Evolutionary conservation across 2,329 filamentous ascomycete genomes (phyloP).

Genomic region (Fusarium mangiferae): DNA sequence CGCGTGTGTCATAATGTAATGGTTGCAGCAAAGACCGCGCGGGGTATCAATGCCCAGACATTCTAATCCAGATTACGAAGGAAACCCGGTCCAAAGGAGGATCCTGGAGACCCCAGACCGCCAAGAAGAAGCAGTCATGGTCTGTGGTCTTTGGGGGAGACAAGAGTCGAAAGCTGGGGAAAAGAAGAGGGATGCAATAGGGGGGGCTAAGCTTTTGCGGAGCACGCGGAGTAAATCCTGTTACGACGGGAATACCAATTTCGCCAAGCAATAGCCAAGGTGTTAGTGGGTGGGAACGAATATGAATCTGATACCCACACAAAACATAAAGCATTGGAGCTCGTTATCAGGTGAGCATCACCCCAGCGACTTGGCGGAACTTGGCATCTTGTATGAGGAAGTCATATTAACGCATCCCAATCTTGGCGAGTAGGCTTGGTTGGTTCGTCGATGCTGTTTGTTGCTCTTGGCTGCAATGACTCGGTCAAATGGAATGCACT

Average conservation of each 20-base stretch:
- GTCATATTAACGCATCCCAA: conserved; percentile 26
- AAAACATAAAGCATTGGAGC: background rate
- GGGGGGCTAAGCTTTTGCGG: conserved; percentile 14
- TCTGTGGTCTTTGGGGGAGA: background rate
- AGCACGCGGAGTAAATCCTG: conserved; percentile 15
- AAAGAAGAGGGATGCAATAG: background rate
- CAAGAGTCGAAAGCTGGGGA: conserved; percentile 7
- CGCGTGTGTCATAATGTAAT: conserved; percentile 12
- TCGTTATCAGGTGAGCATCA: conserved; percentile 16
- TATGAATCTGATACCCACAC: conserved; percentile 8
- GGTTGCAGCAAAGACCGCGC: conserved; percentile 16
- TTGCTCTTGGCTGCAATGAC: conserved; percentile 1
- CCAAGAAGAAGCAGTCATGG: background rate
- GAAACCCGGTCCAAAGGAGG: conserved; percentile 16
- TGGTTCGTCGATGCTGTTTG: background rate
- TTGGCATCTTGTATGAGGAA: conserved; percentile 15
- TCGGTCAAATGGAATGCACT: conserved; percentile 19
- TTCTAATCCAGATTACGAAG: conserved; percentile 28
- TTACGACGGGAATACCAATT: conserved; percentile 6
- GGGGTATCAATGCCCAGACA: conserved; percentile 32
- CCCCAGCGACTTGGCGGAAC: conserved; percentile 18
- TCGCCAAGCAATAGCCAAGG: conserved; percentile 26
- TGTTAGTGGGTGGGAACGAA: conserved; percentile 9
- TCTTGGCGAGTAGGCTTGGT: conserved; percentile 26
- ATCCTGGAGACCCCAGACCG: conserved; percentile 7